Conservation (phyloP, 176 grass and related monocot genomes). For the Aegilops bicornis region DNA sequence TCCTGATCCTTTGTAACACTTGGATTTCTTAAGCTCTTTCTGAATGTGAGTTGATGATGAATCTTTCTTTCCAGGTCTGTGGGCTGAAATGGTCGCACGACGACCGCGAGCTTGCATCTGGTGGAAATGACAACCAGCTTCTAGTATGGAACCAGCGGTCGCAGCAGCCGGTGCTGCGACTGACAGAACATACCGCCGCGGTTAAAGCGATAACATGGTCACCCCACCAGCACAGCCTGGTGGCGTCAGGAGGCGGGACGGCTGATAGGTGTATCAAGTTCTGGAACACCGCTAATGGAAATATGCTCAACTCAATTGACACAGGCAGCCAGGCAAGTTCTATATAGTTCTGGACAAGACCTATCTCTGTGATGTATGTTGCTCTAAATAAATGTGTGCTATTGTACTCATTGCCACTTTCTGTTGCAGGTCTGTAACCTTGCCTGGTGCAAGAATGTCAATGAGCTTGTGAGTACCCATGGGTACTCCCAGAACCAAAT, state of each 20-base stretch:
- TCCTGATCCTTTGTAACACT: not conserved
- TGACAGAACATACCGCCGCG: constrained; percentile 90
- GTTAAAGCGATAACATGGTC: constrained; percentile 98
- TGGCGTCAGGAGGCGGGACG: constrained; percentile 94
- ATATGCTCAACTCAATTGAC: constrained; percentile 83
- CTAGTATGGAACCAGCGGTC: constrained; percentile 97
- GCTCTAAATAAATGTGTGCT: not conserved
- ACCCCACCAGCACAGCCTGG: constrained; percentile 83
- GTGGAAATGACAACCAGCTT: constrained; percentile 96
- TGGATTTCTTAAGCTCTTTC: not conserved
- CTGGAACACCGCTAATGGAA: constrained; percentile 93
- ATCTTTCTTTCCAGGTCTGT: constrained; percentile 62
- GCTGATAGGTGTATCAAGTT: constrained; percentile 93
- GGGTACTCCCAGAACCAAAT: constrained; percentile 99
- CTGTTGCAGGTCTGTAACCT: constrained; percentile 88
- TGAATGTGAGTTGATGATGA: not conserved
- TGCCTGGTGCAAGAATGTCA: constrained; percentile 95
- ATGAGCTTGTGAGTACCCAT: constrained; percentile 95
- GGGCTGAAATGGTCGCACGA: constrained; percentile 98
- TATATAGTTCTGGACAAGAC: not conserved
- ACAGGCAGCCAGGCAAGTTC: constrained; percentile 83
- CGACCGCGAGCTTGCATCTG: constrained; percentile 94
- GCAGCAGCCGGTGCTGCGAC: constrained; percentile 65
- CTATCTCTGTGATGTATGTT: not conserved
- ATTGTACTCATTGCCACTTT: not conserved